Percentiles rank a stretch among this genome's conserved stretches.
Conservation (phyloP, 2,329 filamentous ascomycete species). For the Trichoderma asperellum region DNA sequence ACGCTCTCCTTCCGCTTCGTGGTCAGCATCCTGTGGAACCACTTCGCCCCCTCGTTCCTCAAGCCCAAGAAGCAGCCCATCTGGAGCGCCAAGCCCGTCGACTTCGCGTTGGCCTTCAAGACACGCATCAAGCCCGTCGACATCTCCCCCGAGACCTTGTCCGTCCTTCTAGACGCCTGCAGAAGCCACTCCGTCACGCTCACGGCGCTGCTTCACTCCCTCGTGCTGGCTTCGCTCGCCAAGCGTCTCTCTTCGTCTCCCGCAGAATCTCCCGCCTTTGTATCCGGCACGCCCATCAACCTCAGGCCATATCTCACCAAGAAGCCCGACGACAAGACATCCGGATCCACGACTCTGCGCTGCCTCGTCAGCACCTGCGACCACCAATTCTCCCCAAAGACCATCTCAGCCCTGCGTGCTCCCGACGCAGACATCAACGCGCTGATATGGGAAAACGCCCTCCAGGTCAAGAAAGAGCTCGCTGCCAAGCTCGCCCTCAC, state of each 20-base stretch:
- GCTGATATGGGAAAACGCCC: conserved; percentile 50
- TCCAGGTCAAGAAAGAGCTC: conserved; percentile 42
- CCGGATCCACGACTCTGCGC: conserved; percentile 39
- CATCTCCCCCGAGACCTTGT: conserved; percentile 38
- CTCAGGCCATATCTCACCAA: conserved; percentile 47
- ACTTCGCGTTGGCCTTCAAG: conserved; percentile 42
- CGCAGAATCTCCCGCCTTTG: conserved; percentile 42
- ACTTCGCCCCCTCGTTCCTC: conserved; percentile 47
- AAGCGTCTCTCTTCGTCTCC: conserved; percentile 40
- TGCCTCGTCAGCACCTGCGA: conserved; percentile 46
- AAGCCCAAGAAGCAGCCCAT: conserved; percentile 34
- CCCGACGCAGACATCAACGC: conserved; percentile 32
- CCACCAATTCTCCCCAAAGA: conserved; percentile 38
- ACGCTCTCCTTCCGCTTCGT: conserved; percentile 48
- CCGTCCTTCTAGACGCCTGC: conserved; percentile 45
- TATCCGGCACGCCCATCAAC: conserved; percentile 49
- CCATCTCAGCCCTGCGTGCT: conserved; percentile 36
- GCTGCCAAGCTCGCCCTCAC: conserved; percentile 41
- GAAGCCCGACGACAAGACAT: neutral
- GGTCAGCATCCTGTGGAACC: conserved; percentile 45
- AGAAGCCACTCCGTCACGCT: conserved; percentile 50
- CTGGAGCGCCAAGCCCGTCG: conserved; percentile 48
- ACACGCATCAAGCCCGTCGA: conserved; percentile 46
- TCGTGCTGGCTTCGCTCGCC: conserved; percentile 49
- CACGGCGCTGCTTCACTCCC: conserved; percentile 53